Conservation (phyloP, 768 basidiomycete genomes). For the Mycena galericulata region DNA sequence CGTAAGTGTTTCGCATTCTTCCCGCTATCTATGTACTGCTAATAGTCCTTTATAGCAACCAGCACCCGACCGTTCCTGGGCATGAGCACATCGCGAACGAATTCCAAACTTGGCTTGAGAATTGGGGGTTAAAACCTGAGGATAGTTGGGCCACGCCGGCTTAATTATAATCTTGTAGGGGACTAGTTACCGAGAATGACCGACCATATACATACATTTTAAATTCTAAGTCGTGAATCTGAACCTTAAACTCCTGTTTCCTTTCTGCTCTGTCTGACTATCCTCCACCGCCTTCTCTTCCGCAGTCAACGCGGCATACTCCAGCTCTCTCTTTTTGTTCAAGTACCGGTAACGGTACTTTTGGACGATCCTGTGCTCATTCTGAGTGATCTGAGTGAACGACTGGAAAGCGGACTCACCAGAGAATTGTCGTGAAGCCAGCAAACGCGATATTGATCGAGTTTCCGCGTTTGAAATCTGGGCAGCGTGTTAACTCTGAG, state of each 20-base stretch:
- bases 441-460: slow-evolving; percentile 52
- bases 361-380: slow-evolving; percentile 39
- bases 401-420: slow-evolving; percentile 37
- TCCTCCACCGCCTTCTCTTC: slow-evolving; percentile 44
- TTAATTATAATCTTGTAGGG: too few species aligned
- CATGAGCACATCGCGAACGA: slow-evolving; percentile 60
- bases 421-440: slow-evolving; percentile 44
- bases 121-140: slow-evolving; percentile 57
- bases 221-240: slow-evolving; percentile 44
- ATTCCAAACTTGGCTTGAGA: slow-evolving; percentile 58
- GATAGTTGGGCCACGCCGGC: slow-evolving; percentile 33
- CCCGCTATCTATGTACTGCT: background rate
- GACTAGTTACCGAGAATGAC: too few species aligned
- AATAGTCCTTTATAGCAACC: slow-evolving; percentile 48
- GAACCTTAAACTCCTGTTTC: slow-evolving; percentile 49
- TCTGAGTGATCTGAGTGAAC: too few species aligned
- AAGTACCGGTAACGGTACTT: slow-evolving; percentile 45
- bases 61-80: slow-evolving; percentile 61
- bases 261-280: slow-evolving; percentile 41
- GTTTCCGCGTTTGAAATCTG: slow-evolving; percentile 51
- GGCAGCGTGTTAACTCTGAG: background rate
- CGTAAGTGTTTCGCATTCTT: slow-evolving; percentile 40
- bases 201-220: too few species aligned
- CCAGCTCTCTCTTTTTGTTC: slow-evolving; percentile 41
- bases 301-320: slow-evolving; percentile 38